Conservation (phyloP, 106 monocot species). For the Narthecium ossifragum region DNA sequence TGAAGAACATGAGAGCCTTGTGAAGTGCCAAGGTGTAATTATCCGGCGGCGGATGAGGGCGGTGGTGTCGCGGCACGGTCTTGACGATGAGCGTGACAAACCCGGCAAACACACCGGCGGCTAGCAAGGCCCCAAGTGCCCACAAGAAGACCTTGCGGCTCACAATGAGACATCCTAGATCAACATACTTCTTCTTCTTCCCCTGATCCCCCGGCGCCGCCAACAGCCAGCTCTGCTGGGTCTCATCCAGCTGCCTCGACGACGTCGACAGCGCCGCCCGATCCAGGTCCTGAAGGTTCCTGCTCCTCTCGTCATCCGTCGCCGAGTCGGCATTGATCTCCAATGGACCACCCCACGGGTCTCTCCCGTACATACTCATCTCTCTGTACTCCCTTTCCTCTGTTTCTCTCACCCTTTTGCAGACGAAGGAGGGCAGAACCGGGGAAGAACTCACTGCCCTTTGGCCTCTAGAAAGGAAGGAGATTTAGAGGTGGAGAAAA, state of each 20-base stretch:
- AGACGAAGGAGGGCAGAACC: too few species aligned
- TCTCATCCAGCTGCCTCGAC: conserved; percentile 81
- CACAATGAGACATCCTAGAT: conserved; percentile 88
- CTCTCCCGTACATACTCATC: conserved; percentile 58
- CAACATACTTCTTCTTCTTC: conserved; percentile 94
- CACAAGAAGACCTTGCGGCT: conserved; percentile 75
- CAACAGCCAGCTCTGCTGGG: conserved; percentile 97
- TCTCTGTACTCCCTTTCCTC: background rate
- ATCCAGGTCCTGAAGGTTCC: conserved; percentile 74
- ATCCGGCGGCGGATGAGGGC: conserved; percentile 64
- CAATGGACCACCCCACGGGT: conserved; percentile 89
- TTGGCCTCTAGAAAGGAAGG: background rate
- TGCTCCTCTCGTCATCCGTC: conserved; percentile 92
- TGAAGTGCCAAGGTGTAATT: conserved; percentile 83
- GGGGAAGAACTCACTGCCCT: background rate
- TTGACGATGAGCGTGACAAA: conserved; percentile 59
- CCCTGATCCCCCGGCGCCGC: conserved; percentile 86
- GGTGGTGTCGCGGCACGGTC: conserved; percentile 53
- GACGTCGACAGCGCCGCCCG: conserved; percentile 54
- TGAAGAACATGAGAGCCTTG: conserved; percentile 99
- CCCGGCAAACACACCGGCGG: conserved; percentile 49
- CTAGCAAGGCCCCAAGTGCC: conserved; percentile 46
- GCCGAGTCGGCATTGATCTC: conserved; percentile 88
- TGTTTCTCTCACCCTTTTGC: too few species aligned
- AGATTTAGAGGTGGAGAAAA: background rate